A percentile compares a stretch with the other conserved stretches of the same genome.
These are phyloP conservation scores for Scalesia atractyloides DNA, from an alignment of 129 eudicot genomes.

Conservation along the genomic window DNA sequence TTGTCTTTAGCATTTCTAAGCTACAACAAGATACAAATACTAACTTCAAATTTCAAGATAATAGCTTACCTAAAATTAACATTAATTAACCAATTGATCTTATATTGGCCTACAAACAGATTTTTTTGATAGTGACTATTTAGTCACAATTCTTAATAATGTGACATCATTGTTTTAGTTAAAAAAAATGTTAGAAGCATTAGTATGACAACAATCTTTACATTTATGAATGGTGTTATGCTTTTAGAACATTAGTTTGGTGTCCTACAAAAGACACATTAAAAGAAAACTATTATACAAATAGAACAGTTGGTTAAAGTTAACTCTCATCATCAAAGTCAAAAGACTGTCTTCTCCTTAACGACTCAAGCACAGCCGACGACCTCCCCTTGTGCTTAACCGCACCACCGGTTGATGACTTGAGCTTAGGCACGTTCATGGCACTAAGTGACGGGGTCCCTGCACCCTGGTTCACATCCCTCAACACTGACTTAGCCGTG, in stretches of 20 bases:
- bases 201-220: not conserved
- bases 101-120: no score
- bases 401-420: constrained; percentile 38
- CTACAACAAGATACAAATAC: no score
- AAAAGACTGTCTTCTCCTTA: constrained; percentile 80
- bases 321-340: constrained; percentile 76
- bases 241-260: not conserved
- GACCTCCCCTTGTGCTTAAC: constrained; percentile 38
- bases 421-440: constrained; percentile 73
- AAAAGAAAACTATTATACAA: not conserved
- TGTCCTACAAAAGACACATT: not conserved
- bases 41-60: no score
- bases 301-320: not conserved
- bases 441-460: constrained; percentile 69
- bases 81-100: no score
- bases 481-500: constrained; percentile 71
- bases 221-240: not conserved
- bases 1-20: no score
- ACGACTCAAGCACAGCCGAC: constrained; percentile 65
- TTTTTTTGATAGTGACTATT: no score
- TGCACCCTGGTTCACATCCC: constrained; percentile 63
- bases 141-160: no score
- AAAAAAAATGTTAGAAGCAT: not conserved
- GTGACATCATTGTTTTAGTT: not conserved
- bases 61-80: no score